Evolutionary conservation across 495 filamentous ascomycete species (phyloP).

Genomic region (Penicillium silybi): DNA sequence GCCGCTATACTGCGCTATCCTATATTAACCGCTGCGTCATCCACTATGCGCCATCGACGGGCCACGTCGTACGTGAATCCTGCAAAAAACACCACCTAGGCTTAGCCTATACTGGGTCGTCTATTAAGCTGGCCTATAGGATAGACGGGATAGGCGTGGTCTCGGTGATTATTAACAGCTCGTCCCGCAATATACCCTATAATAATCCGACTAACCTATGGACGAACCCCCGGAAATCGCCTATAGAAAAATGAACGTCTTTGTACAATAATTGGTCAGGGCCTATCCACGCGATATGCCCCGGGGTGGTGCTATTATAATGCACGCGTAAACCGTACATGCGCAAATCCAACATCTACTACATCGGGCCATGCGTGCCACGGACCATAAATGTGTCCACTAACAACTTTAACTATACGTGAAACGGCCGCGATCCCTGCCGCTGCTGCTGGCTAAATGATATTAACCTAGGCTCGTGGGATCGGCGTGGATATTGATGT

Average conservation of each 20-base stretch:
- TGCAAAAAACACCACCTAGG: background rate
- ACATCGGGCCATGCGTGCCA: background rate
- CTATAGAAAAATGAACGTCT: no score
- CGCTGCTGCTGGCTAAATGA: no score
- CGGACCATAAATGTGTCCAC: background rate
- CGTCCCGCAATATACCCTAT: background rate
- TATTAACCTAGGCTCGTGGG: no score
- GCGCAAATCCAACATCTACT: background rate
- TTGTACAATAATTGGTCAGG: background rate
- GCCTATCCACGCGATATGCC: background rate
- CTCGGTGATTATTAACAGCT: background rate
- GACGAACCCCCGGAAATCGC: background rate
- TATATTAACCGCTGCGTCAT: background rate
- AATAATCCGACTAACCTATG: background rate
- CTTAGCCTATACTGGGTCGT: background rate
- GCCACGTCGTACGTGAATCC: background rate
- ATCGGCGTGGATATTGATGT: no score
- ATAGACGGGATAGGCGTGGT: no score
- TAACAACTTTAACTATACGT: background rate
- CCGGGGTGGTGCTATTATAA: background rate
- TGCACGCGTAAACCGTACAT: background rate
- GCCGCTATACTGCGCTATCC: background rate
- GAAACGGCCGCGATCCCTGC: no score
- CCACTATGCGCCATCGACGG: background rate
- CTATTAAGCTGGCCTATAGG: background rate